These are phyloP conservation scores for Hysterangium stoloniferum DNA, from an alignment of 768 basidiomycete genomes.

Conservation along the genomic window DNA sequence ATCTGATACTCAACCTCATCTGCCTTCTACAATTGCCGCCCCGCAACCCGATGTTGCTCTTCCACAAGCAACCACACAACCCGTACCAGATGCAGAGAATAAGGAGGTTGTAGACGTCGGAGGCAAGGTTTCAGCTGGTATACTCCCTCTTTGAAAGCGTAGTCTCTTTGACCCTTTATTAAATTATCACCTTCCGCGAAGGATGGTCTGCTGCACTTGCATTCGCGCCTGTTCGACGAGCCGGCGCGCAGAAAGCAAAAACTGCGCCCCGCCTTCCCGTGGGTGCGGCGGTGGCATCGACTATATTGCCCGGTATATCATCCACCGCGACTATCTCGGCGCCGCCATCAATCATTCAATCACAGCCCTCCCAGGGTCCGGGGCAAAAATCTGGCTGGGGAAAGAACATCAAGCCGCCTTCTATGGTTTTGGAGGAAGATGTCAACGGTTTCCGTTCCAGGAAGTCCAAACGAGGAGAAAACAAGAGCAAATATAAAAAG, in stretches of 20 bases:
- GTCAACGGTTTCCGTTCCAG: conserved; percentile 59
- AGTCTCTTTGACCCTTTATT: conserved; percentile 43
- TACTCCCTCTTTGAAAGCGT: conserved; percentile 36
- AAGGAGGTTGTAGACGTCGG: conserved; percentile 24
- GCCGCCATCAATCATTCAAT: conserved; percentile 48
- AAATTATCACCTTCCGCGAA: conserved; percentile 35
- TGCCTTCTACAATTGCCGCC: conserved; percentile 18
- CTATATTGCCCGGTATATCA: conserved; percentile 29
- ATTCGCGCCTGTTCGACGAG: conserved; percentile 75
- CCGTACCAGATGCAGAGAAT: conserved; percentile 21
- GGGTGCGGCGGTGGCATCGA: conserved; percentile 46
- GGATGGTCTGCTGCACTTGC: conserved; percentile 89
- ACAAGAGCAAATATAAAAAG: conserved; percentile 57
- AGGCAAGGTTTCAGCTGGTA: conserved; percentile 49
- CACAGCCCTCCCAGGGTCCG: conserved; percentile 25
- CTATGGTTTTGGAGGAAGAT: conserved; percentile 85
- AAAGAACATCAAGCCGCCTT: conserved; percentile 84
- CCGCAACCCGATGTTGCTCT: conserved; percentile 13
- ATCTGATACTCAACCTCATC: conserved; percentile 30
- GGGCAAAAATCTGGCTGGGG: conserved; percentile 60
- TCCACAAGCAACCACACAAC: conserved; percentile 17
- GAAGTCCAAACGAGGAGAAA: conserved; percentile 48
- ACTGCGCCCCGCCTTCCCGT: conserved; percentile 46
- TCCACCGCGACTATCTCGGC: conserved; percentile 65
- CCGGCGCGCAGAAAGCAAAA: conserved; percentile 49